Evolutionary conservation across 2,329 filamentous ascomycete species (phyloP), one percentile per base, ranked within the genome.

Genomic region (Alternaria triticina): DNA sequence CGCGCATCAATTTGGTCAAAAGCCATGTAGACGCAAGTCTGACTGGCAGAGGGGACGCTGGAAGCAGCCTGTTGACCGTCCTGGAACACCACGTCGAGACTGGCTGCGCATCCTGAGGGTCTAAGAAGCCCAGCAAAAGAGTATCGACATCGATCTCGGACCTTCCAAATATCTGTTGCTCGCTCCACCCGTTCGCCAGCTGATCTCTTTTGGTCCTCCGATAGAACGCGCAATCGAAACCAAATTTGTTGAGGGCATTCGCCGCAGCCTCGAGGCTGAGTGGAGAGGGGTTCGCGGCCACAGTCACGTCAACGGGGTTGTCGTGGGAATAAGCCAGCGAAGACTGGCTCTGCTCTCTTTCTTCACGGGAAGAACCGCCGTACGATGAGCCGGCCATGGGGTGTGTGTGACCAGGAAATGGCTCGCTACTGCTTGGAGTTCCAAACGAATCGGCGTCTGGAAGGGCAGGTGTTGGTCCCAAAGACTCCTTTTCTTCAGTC

Each of bases 1-100:
- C 77, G 57, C 74, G 71, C 73, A 78, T 77, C 72, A 78, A 70
- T 47, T 78, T 78, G 44, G 76, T 77, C 61, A 79, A 59, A 3
- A 78, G 54, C 68, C 70, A 78, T 5, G 75, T 67, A 6, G 75
- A 77, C 15, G 77, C 77, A 47, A 79, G 62, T 27, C 76, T 69
- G 11, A 75, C 59, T 11, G 77, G 71, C 43, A 79, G 57, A 28
- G 75, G 52, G 3, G 68, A 60, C 15, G 67, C 50, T 5, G 69
- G 73, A 12, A 79, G 65, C 43, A 78, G 61, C 58, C 71, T 78
- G 59, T 78, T 77, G 27, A 74, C 67, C 43, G 70, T 75, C 55
- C 74, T 68, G 15, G 76, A 70, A 28, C 76, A 71, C 77, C 77
- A 79, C 10, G 72, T 77, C 8, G 76, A 71, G 33, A 79, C 75